Conservation (phyloP, 139 green algal genomes). For the Nannochloris sp. region DNA sequence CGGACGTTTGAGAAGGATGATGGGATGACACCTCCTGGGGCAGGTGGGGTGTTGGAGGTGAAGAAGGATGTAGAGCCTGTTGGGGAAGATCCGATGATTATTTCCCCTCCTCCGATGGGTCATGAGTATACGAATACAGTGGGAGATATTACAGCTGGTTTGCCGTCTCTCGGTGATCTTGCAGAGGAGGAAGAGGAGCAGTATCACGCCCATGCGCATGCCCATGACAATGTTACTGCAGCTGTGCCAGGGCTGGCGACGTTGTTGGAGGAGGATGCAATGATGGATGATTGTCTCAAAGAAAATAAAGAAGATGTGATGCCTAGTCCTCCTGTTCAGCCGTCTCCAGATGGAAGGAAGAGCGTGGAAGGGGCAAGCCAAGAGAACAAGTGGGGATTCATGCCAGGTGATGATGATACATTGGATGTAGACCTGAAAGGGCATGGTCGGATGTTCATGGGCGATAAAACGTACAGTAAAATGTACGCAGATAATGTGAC, state of each 20-base stretch:
- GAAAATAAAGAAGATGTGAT: slow-evolving; percentile 10
- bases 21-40: neutral
- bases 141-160: slow-evolving; percentile 24
- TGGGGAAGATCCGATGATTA: too few species aligned
- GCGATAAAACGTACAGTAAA: slow-evolving; percentile 59
- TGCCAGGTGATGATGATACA: slow-evolving; percentile 55
- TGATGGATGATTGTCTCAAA: slow-evolving; percentile 5
- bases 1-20: slow-evolving; percentile 29
- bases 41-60: neutral
- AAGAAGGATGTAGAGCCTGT: too few species aligned
- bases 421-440: slow-evolving; percentile 46
- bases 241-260: slow-evolving; percentile 14
- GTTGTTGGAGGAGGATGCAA: slow-evolving; percentile 17
- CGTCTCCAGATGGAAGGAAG: slow-evolving; percentile 21
- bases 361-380: slow-evolving; percentile 9
- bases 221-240: slow-evolving; percentile 18
- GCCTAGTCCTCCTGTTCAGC: slow-evolving; percentile 23
- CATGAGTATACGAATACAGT: neutral
- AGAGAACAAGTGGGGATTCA: slow-evolving; percentile 70
- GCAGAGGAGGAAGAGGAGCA: slow-evolving; percentile 17
- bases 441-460: slow-evolving; percentile 48
- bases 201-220: neutral
- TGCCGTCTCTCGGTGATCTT: slow-evolving; percentile 20
- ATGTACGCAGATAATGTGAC: slow-evolving; percentile 41
- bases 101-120: neutral